Evolutionary conservation across 2,329 filamentous ascomycete species (phyloP), one percentile per base, ranked within the genome.

Genomic region (Pestalotiopsis sp.): DNA sequence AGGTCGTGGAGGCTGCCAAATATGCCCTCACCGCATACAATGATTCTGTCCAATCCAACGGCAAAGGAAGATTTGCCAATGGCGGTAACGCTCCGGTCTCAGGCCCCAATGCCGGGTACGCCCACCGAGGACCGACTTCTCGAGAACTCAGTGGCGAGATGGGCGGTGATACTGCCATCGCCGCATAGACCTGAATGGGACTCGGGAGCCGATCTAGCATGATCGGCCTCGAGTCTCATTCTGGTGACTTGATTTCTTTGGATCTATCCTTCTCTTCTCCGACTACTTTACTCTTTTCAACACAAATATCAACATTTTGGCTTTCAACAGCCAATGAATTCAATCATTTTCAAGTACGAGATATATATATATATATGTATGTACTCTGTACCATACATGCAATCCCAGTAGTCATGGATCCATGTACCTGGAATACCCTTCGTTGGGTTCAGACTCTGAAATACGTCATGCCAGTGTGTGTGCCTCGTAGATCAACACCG

Each of bases 131-230:
- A 2, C 79, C 84, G 62, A 86, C 85, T 45, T 87, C 85, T 74
- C 78, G 87, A 67, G 86, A 89, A 73, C 73, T 90, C 78, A 83
- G 84, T 73, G 88, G 87, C 65, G 88, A 90, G 82, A 88, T 90
- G 87, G 86, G 87, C 68, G 87, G 88, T 20, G 88, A 90, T 84
- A 90, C 88, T 57, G 64, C 69, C n/a, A 65, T 65, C 17, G 70
- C 57, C 57, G 57, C 57, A 4, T 59, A 59, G 13, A 59, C 23
- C 12, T 27, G 57, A 59, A 23, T 59, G 57, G 14, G 4, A 6
- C 23, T 59, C 23, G 23, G 13, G 27, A 36, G 20, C 20, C 27
- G 23, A 59, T 6, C 23, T 5, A 27, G 23, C 23, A 59, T 59
- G n/a, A 23, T 13, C 57, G 45, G 45, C 17, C 23, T 27, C 23